A percentile compares a stretch with the other conserved stretches of the same genome.
Conservation (phyloP, 1,284 basidiomycete species). For the Dichomitus squalens region DNA sequence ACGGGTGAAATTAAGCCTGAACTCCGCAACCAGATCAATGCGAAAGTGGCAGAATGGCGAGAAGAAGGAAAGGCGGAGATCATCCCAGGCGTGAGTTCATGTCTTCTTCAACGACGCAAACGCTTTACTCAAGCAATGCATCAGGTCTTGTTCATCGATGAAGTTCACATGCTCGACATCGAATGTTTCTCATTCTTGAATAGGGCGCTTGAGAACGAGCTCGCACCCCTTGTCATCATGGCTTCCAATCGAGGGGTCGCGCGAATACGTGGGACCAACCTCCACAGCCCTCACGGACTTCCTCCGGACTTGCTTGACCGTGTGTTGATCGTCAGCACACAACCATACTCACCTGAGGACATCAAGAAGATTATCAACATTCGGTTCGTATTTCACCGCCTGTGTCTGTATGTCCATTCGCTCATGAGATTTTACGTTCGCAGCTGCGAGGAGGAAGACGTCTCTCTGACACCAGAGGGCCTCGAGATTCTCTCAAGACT, state of each 20-base stretch:
- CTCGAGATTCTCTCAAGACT: constrained; percentile 81
- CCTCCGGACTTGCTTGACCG: constrained; percentile 95
- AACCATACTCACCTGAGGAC: constrained; percentile 85
- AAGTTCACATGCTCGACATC: constrained; percentile 99
- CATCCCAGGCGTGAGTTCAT: constrained; percentile 83
- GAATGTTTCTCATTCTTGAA: constrained; percentile 99
- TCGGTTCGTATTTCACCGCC: constrained; percentile 51
- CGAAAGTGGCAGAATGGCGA: constrained; percentile 96
- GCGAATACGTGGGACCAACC: constrained; percentile 93
- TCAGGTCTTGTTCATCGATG: constrained; percentile 89
- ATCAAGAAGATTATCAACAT: constrained; percentile 93
- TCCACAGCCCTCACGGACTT: constrained; percentile 92
- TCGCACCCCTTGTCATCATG: constrained; percentile 97
- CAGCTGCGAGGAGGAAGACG: constrained; percentile 96
- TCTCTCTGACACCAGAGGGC: constrained; percentile 79
- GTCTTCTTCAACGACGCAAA: background rate
- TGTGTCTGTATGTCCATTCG: background rate
- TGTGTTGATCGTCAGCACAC: constrained; percentile 93
- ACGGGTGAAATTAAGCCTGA: constrained; percentile 99
- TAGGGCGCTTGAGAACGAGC: constrained; percentile 91
- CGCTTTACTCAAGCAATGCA: background rate
- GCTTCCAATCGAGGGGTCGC: constrained; percentile 96
- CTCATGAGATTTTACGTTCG: background rate
- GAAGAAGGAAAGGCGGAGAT: constrained; percentile 99
- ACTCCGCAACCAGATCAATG: constrained; percentile 94